phyloP scores from a whole-genome alignment of 2,329 filamentous ascomycete genomes.

The Volutella citrinella region DNA sequence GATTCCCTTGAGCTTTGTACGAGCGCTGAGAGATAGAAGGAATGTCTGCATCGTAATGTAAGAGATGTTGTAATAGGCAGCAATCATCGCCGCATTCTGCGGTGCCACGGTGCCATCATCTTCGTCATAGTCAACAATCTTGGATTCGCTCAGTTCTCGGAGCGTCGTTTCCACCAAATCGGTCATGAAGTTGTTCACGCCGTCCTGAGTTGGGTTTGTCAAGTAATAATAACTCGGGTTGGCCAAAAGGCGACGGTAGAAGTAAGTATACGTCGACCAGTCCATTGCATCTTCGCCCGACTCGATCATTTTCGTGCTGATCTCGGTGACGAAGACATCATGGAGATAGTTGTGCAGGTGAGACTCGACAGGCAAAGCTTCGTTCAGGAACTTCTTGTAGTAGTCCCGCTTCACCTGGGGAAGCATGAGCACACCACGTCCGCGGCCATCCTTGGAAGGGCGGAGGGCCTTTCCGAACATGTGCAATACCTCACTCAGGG shows the following conservation, averaged over 20 bases:
- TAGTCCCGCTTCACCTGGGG: slow-evolving; percentile 93
- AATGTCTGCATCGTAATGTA: slow-evolving; percentile 99
- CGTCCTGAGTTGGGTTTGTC: slow-evolving; percentile 84
- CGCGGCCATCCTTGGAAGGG: slow-evolving; percentile 72
- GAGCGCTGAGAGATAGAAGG: slow-evolving; percentile 80
- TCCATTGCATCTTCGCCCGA: slow-evolving; percentile 97
- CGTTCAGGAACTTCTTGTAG: slow-evolving; percentile 98
- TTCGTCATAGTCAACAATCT: slow-evolving; percentile 93
- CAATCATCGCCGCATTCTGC: slow-evolving; percentile 96
- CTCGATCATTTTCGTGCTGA: slow-evolving; percentile 92
- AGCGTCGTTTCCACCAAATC: slow-evolving; percentile 91
- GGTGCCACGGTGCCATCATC: slow-evolving; percentile 87
- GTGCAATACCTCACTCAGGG: slow-evolving; percentile 88
- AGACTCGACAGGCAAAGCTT: slow-evolving; percentile 92
- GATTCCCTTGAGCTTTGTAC: slow-evolving; percentile 94
- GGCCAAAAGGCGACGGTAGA: slow-evolving; percentile 89
- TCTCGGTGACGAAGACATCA: slow-evolving; percentile 95
- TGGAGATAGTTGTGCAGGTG: slow-evolving; percentile 89
- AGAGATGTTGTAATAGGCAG: slow-evolving; percentile 98
- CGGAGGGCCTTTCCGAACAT: slow-evolving; percentile 96
- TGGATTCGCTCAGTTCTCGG: slow-evolving; percentile 85
- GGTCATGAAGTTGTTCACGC: slow-evolving; percentile 89
- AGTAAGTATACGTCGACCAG: slow-evolving; percentile 98
- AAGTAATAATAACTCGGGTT: slow-evolving; percentile 97
- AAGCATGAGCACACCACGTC: slow-evolving; percentile 94